Conservation (phyloP, 1,139 yeast genomes). For the Scheffersomyces titani region DNA sequence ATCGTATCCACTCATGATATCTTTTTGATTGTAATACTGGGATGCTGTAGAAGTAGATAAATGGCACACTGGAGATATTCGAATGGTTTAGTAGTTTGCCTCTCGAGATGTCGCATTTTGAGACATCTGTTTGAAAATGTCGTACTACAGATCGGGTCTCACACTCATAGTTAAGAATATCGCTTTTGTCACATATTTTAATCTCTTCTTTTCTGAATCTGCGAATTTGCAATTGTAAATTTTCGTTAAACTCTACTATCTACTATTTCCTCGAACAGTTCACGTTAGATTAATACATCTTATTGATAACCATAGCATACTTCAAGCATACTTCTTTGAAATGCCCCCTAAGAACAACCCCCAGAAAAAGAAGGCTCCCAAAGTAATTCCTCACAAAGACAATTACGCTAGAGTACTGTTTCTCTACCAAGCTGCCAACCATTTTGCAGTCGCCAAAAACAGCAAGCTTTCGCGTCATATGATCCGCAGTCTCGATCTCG, state of each 20-base stretch:
- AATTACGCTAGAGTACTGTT: constrained; percentile 60
- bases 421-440: constrained; percentile 52
- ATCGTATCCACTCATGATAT: constrained; percentile 94
- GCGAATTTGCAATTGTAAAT: not conserved
- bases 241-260: not conserved
- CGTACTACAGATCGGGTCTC: not conserved
- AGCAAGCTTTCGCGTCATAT: constrained; percentile 51
- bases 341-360: constrained; percentile 1
- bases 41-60: not conserved
- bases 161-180: not conserved
- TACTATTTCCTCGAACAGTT: not conserved
- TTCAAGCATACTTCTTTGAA: not conserved
- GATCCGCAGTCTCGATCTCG: constrained; percentile 45
- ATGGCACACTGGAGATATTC: not conserved
- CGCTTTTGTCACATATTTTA: not conserved
- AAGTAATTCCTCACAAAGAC: constrained; percentile 53
- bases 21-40: not conserved
- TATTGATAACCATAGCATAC: not conserved
- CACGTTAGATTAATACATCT: not conserved
- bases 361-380: constrained; percentile 19
- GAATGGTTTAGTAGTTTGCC: not conserved
- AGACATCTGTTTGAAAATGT: not conserved
- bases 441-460: constrained; percentile 22
- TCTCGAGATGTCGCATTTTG: not conserved
- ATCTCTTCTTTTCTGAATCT: not conserved